Conservation (phyloP, 2,329 filamentous ascomycete genomes). For the Cytospora chrysosperma region DNA sequence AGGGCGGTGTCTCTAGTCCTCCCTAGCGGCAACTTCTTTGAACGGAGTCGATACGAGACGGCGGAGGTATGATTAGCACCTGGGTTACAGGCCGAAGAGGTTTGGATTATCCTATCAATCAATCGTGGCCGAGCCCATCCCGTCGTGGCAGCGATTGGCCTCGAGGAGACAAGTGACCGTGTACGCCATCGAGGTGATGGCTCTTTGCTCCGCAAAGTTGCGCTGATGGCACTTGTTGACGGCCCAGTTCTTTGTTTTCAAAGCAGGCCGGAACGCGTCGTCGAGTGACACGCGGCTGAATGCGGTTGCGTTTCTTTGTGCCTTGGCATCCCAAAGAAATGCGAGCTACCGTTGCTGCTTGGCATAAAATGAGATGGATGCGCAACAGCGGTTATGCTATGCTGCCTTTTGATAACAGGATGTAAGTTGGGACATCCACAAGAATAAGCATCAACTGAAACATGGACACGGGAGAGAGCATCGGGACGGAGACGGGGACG, state of each 20-base stretch:
- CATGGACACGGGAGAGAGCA: constrained; percentile 4
- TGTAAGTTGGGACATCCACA: neutral
- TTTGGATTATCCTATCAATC: neutral
- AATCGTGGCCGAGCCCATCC: neutral
- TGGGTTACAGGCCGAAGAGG: neutral
- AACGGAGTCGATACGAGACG: neutral
- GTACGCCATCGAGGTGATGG: neutral
- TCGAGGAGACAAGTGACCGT: neutral
- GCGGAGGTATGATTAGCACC: neutral
- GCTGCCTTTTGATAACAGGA: neutral
- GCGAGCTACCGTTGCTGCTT: neutral
- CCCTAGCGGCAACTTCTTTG: neutral
- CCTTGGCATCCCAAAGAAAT: neutral
- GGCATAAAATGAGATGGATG: neutral
- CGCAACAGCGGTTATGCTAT: neutral
- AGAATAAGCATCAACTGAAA: neutral
- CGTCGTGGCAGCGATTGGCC: neutral
- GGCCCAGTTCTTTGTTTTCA: neutral
- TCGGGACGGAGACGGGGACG: neutral
- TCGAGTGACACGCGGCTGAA: neutral
- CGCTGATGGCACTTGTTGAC: neutral
- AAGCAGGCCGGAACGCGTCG: neutral
- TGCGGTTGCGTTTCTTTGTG: neutral
- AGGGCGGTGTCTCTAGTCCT: too few species aligned
- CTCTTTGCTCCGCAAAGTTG: neutral